A percentile compares a stretch with the other conserved stretches of the same genome.
Evolutionary conservation across 345 rosid species (phyloP).

Genomic region (Firmiana major): DNA sequence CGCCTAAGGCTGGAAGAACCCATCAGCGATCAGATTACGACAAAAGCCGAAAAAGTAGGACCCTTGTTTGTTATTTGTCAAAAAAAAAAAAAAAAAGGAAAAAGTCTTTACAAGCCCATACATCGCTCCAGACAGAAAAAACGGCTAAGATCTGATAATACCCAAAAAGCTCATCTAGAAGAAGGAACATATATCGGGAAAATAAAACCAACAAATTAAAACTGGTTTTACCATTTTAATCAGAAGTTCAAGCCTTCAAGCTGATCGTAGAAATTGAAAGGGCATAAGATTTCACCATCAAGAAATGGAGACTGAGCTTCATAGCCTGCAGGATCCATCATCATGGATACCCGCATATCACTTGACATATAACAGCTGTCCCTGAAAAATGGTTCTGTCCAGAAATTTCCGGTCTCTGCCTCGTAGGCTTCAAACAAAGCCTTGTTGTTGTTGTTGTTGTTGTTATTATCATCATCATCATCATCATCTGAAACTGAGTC

Average conservation of each 20-base stretch:
- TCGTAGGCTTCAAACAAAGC: conserved; percentile 25
- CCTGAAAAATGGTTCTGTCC: conserved; percentile 42
- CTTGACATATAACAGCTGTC: conserved; percentile 19
- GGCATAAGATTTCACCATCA: conserved; percentile 21
- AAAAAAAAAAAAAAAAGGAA: too few relatives aligned
- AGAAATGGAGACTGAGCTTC: conserved; percentile 20
- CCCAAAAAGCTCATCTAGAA: neutral
- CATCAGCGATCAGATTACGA: neutral
- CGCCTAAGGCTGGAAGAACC: neutral
- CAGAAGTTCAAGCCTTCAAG: neutral
- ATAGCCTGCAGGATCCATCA: neutral
- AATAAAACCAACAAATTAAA: neutral
- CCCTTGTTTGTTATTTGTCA: neutral
- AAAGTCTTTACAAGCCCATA: neutral
- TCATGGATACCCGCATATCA: conserved; percentile 17
- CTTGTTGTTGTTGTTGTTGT: neutral
- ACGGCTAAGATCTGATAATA: neutral
- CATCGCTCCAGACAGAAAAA: neutral
- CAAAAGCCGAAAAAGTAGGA: neutral
- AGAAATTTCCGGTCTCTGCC: conserved; percentile 24
- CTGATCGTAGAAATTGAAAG: conserved; percentile 8
- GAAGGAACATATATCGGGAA: neutral
- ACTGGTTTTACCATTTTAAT: neutral
- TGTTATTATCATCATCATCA: neutral
- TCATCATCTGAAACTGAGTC: conserved; percentile 4